Evolutionary conservation across 352 stramenopile genomes (phyloP).

Genomic region (Pythium insidiosum): DNA sequence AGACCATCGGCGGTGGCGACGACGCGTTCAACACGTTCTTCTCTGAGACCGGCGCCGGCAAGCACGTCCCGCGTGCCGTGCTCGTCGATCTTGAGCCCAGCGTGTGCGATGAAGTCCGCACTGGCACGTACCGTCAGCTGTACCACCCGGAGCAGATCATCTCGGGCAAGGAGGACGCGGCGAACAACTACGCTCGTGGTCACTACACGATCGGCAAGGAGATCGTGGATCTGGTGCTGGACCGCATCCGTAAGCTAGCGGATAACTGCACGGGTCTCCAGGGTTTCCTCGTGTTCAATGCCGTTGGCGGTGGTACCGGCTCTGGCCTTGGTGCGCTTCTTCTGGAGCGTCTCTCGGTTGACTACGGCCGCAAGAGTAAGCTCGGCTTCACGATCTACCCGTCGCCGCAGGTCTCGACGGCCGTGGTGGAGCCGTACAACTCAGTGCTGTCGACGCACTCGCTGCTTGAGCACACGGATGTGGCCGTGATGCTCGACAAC

Average conservation of each 20-base stretch:
- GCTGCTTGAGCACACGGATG: slow-evolving; percentile 96
- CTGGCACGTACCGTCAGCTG: slow-evolving; percentile 90
- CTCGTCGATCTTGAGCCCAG: slow-evolving; percentile 96
- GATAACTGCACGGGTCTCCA: slow-evolving; percentile 96
- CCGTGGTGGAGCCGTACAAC: slow-evolving; percentile 99
- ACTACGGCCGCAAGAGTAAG: slow-evolving; percentile 98
- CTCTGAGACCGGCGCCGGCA: slow-evolving; percentile 89
- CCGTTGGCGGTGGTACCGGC: slow-evolving; percentile 95
- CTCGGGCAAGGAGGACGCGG: slow-evolving; percentile 94
- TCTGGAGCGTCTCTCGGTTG: slow-evolving; percentile 93
- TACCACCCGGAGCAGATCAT: slow-evolving; percentile 98
- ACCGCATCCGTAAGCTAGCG: slow-evolving; percentile 94
- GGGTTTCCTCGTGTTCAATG: slow-evolving; percentile 97
- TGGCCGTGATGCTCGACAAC: slow-evolving; percentile 97
- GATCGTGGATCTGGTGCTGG: slow-evolving; percentile 95
- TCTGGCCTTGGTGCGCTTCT: slow-evolving; percentile 95
- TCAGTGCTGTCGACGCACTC: slow-evolving; percentile 96
- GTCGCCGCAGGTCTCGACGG: slow-evolving; percentile 95
- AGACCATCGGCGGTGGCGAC: slow-evolving; percentile 90
- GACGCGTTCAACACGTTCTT: slow-evolving; percentile 98
- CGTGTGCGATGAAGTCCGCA: slow-evolving; percentile 93
- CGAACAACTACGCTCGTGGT: slow-evolving; percentile 84
- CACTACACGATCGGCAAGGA: slow-evolving; percentile 93
- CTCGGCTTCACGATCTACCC: slow-evolving; percentile 96
- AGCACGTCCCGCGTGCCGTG: slow-evolving; percentile 96